A percentile compares a stretch with the other conserved stretches of the same genome.
Evolutionary conservation across 257 asterid genomes (phyloP).

Genomic region (Solanum pinnatisectum): DNA sequence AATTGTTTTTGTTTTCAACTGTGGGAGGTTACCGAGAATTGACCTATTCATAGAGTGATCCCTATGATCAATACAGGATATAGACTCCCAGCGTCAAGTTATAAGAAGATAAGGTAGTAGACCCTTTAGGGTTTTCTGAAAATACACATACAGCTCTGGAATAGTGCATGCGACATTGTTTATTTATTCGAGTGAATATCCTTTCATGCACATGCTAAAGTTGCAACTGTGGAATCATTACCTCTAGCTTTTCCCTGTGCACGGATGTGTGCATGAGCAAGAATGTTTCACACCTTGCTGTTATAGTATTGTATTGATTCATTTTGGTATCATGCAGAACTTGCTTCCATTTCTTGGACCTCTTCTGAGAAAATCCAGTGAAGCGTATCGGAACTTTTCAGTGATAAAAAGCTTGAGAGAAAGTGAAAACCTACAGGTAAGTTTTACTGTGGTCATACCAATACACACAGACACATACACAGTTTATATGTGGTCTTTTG

Average conservation of each 20-base stretch:
- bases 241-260: neutral
- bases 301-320: neutral
- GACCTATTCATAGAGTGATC: no score
- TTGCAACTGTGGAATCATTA: neutral
- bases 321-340: slow-evolving; percentile 45
- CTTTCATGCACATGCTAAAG: neutral
- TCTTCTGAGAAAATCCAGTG: slow-evolving; percentile 81
- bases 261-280: neutral
- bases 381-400: slow-evolving; percentile 67
- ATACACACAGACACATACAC: neutral
- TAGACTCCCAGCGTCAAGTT: neutral
- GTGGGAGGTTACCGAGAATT: no score
- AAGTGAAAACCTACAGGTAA: slow-evolving; percentile 87
- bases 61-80: no score
- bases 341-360: slow-evolving; percentile 89
- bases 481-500: neutral
- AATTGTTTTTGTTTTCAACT: neutral
- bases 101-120: neutral
- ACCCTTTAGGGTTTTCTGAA: neutral
- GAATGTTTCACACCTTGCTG: neutral
- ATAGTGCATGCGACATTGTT: neutral
- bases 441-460: neutral
- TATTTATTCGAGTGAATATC: neutral
- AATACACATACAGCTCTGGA: neutral
- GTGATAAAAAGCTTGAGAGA: slow-evolving; percentile 83